Evolutionary conservation across 106 monocot species (phyloP), one percentile per base, ranked within the genome.

Genomic region (Platanthera guangdongensis): DNA sequence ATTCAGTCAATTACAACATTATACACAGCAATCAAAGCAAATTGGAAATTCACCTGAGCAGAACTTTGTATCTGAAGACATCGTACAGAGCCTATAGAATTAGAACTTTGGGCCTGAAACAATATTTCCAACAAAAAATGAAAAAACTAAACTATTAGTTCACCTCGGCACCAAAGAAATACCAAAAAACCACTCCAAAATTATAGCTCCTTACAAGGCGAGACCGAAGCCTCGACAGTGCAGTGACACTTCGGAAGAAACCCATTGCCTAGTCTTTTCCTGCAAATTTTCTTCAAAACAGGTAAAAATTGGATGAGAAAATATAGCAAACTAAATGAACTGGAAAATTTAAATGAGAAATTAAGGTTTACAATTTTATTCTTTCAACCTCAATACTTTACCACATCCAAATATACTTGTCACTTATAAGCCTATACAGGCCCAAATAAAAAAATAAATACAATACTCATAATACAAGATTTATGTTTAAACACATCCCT

Each of bases 11-110:
- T 51, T 50, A 18, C 4, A 72, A 2, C 8, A 67, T 30, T 2
- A 30, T 32, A 13, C 51, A 72, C 3, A 57, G 57, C 6, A 73
- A 16, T 39, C 51, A 73, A 70, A 79, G 12, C 39, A 14, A 63
- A 70, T 6, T 16, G 0, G 68, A 76, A 67, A 78, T 82, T 77
- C 78, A 94, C 94, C 72, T 85, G 82, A 74, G 91, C 88, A 51
- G 91, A 80, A 71, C 85, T 91, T 85, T 90, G 94, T 32, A 85
- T 81, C 81, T 94, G 94, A 72, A 94, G 69, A 88, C 85, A 91
- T 75, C 94, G 78, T 2, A 91, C 89, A 5, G 90, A 88, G 30
- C 84, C 87, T 70, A 87, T 55, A 46, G 87, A 48, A 74, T 80
- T 70, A 3, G 85, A 74, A 78, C 87, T 83, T 67, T 94, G 86